phyloP scores from a whole-genome alignment of 306 rosid genomes.

The Medicago ruthenica region DNA sequence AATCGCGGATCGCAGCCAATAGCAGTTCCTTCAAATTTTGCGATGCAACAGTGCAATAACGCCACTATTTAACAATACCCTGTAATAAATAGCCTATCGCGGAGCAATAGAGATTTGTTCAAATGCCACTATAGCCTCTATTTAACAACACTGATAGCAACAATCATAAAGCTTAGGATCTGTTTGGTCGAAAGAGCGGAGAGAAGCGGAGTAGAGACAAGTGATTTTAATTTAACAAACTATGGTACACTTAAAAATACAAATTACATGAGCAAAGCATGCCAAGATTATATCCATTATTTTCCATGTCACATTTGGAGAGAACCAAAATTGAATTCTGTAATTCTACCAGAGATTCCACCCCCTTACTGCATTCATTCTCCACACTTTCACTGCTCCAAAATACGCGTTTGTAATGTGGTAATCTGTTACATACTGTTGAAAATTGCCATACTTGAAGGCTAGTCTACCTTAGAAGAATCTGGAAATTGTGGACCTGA shows the following conservation, averaged over 20 bases:
- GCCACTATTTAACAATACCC: not conserved
- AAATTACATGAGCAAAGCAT: no score
- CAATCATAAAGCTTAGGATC: not conserved
- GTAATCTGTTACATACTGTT: slow-evolving; percentile 20
- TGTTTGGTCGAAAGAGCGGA: not conserved
- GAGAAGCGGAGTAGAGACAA: not conserved
- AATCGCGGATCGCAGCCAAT: not conserved
- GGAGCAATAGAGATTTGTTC: not conserved
- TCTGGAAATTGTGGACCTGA: slow-evolving; percentile 7
- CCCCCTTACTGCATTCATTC: no score
- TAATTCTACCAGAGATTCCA: no score
- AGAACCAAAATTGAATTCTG: no score
- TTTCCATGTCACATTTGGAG: no score
- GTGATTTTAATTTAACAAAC: no score
- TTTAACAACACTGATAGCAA: not conserved
- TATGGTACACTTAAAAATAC: no score
- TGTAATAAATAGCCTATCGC: not conserved
- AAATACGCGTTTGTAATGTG: not conserved
- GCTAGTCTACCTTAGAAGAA: not conserved
- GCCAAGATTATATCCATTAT: no score
- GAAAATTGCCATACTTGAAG: slow-evolving; percentile 14
- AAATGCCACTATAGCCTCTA: not conserved
- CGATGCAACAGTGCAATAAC: not conserved
- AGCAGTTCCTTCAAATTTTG: not conserved
- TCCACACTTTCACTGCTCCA: no score